Conservation (phyloP, 2,329 filamentous ascomycete species). For the Magnaporthiopsis poae region DNA sequence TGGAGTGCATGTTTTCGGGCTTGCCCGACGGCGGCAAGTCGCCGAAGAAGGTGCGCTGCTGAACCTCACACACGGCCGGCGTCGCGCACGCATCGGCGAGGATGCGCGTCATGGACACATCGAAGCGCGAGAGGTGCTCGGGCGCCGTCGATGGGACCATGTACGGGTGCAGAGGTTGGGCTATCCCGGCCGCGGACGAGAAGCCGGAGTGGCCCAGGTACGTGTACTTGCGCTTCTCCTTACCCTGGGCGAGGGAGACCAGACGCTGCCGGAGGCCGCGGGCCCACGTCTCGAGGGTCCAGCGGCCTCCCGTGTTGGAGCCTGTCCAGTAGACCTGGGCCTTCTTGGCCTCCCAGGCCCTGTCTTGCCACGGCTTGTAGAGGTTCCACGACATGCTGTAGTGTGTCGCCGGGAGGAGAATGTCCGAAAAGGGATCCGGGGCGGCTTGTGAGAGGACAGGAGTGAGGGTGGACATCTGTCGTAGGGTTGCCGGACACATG, state of each 20-base stretch:
- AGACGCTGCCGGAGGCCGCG: constrained; percentile 39
- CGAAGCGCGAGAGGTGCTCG: constrained; percentile 8
- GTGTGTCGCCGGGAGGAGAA: constrained; percentile 11
- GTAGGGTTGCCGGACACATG: constrained; percentile 31
- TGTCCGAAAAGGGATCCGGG: constrained; percentile 11
- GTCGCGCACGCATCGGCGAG: constrained; percentile 29
- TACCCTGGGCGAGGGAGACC: constrained; percentile 27
- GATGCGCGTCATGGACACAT: constrained; percentile 23
- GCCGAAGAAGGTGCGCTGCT: constrained; percentile 14
- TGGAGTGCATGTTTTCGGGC: constrained; percentile 12
- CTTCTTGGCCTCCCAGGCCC: constrained; percentile 38
- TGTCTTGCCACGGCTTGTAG: constrained; percentile 32
- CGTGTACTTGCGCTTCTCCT: constrained; percentile 16
- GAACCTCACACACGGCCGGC: constrained; percentile 13
- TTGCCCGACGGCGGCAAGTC: constrained; percentile 7
- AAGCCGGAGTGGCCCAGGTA: constrained; percentile 27
- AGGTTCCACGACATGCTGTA: constrained; percentile 10
- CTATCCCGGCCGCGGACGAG: constrained; percentile 24
- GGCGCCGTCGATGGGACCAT: constrained; percentile 5
- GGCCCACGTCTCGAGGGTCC: constrained; percentile 26
- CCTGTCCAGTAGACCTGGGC: constrained; percentile 49
- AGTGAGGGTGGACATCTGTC: constrained; percentile 27
- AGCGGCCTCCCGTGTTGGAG: constrained; percentile 41
- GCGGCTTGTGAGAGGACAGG: constrained; percentile 29
- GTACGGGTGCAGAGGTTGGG: constrained; percentile 34